These are phyloP conservation scores for Nothopassalora personata DNA, from an alignment of 2,329 filamentous ascomycete genomes.

Conservation along the genomic window DNA sequence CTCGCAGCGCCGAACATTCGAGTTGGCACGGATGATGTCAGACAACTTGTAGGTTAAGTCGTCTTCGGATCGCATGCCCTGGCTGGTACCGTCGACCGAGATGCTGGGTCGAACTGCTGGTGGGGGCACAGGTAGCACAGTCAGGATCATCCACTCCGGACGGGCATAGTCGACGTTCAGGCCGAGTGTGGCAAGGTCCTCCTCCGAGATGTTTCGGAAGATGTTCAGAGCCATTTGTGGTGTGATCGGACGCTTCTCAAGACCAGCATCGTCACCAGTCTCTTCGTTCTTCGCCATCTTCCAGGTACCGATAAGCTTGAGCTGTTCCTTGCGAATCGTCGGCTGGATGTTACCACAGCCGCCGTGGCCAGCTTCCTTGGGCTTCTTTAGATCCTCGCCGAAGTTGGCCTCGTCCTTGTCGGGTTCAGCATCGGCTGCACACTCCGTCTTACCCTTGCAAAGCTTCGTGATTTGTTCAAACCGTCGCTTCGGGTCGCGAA, in stretches of 20 bases:
- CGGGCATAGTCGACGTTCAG: slow-evolving; percentile 91
- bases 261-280: slow-evolving; percentile 57
- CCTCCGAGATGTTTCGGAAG: slow-evolving; percentile 75
- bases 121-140: slow-evolving; percentile 88
- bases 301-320: slow-evolving; percentile 73
- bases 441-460: slow-evolving; percentile 82
- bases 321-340: slow-evolving; percentile 76
- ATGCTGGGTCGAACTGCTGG: slow-evolving; percentile 95
- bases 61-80: slow-evolving; percentile 91
- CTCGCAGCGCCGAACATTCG: slow-evolving; percentile 85
- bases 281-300: slow-evolving; percentile 70
- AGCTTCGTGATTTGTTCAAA: slow-evolving; percentile 90
- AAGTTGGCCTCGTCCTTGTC: slow-evolving; percentile 64
- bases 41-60: slow-evolving; percentile 99
- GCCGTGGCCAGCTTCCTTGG: slow-evolving; percentile 60
- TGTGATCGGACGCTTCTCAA: slow-evolving; percentile 76
- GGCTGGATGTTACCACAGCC: slow-evolving; percentile 92
- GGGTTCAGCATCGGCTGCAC: slow-evolving; percentile 73
- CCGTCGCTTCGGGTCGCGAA: slow-evolving; percentile 87
- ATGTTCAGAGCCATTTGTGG: slow-evolving; percentile 81
- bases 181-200: slow-evolving; percentile 80
- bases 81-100: slow-evolving; percentile 89
- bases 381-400: slow-evolving; percentile 54
- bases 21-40: slow-evolving; percentile 96
- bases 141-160: slow-evolving; percentile 97